Conservation (phyloP, 768 basidiomycete genomes). For the Rhodosporidiobolus sp. region DNA sequence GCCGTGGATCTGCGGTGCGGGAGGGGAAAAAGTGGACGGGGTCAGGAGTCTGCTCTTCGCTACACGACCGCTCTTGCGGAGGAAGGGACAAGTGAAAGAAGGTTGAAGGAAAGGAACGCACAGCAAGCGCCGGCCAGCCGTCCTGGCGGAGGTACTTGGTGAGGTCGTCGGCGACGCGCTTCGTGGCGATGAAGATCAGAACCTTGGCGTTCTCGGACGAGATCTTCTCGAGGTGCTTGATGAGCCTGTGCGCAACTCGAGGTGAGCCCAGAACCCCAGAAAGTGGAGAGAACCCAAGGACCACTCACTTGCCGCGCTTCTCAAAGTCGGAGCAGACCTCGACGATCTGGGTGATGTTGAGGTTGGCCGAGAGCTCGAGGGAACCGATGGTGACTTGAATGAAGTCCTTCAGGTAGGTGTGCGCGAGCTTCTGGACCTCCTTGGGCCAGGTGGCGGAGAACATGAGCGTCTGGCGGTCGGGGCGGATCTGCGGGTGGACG, state of each 20-base stretch:
- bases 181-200: constrained; percentile 96
- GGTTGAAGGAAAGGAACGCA: too few species aligned
- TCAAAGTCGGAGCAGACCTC: constrained; percentile 86
- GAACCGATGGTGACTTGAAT: constrained; percentile 99
- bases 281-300: background rate
- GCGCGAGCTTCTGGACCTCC: constrained; percentile 96
- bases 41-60: too few species aligned
- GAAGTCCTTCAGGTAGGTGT: constrained; percentile 91
- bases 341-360: constrained; percentile 92
- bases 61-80: too few species aligned
- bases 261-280: background rate
- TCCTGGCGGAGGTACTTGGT: constrained; percentile 96
- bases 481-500: constrained; percentile 58
- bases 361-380: constrained; percentile 96
- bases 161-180: constrained; percentile 95
- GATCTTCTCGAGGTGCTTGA: constrained; percentile 96
- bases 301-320: constrained; percentile 72
- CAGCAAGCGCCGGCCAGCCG: constrained; percentile 96
- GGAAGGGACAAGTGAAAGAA: too few species aligned
- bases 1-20: constrained; percentile 65
- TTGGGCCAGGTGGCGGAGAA: constrained; percentile 99
- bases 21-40: too few species aligned
- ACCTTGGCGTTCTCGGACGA: constrained; percentile 97
- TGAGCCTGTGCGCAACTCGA: constrained; percentile 52
- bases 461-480: constrained; percentile 96